Evolutionary conservation across 139 green algal genomes (phyloP).

Genomic region (Chlorella sp.): DNA sequence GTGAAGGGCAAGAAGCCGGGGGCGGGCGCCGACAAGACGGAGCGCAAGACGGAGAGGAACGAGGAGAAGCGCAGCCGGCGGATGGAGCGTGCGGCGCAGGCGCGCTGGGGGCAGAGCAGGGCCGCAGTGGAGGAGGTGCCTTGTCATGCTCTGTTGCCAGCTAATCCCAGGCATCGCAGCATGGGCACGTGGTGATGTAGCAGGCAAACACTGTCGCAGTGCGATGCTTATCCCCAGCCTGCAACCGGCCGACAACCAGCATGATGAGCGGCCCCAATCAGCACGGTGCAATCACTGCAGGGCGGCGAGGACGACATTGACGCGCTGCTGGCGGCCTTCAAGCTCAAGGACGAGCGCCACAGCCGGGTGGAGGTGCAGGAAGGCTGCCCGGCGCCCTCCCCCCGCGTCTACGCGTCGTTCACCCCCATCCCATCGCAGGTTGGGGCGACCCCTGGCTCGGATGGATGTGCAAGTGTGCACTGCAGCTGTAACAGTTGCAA

Average conservation of each 20-base stretch:
- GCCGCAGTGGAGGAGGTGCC: too few species aligned
- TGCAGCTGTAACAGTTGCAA: background rate
- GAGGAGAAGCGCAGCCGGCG: conserved; percentile 62
- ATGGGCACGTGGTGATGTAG: too few species aligned
- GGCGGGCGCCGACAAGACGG: conserved; percentile 86
- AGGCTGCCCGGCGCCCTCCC: conserved; percentile 66
- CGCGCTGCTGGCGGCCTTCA: conserved; percentile 73
- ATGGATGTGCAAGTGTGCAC: too few species aligned
- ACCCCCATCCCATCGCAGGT: conserved; percentile 29
- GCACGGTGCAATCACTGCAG: background rate
- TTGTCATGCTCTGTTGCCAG: too few species aligned
- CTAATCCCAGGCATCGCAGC: too few species aligned
- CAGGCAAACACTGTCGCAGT: too few species aligned
- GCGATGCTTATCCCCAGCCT: too few species aligned
- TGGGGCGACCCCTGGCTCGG: background rate
- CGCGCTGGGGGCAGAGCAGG: too few species aligned
- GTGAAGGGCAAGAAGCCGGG: conserved; percentile 76
- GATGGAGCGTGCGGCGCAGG: conserved; percentile 29
- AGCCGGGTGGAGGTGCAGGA: conserved; percentile 62
- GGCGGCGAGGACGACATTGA: conserved; percentile 61
- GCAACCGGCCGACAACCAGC: too few species aligned
- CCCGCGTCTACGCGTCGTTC: conserved; percentile 81
- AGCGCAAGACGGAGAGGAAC: conserved; percentile 85
- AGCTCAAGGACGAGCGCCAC: conserved; percentile 65
- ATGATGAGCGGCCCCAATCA: background rate